Evolutionary conservation across 2,329 filamentous ascomycete genomes (phyloP).

Genomic region (Exserohilum turcica): DNA sequence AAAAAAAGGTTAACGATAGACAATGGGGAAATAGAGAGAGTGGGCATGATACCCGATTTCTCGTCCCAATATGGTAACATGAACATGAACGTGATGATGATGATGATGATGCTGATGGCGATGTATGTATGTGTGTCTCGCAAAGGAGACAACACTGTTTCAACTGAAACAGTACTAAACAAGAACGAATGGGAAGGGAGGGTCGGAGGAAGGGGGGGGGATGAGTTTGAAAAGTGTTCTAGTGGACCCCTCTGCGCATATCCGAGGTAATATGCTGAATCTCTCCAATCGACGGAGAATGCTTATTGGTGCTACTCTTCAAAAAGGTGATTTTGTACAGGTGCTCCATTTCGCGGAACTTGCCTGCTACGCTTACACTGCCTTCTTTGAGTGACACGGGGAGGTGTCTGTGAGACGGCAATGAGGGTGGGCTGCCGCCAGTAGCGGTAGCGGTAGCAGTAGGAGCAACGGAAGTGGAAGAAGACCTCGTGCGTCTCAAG

Average conservation of each 20-base stretch:
- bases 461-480: no score
- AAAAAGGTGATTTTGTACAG: neutral
- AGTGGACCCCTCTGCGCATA: conserved; percentile 27
- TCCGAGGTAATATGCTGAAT: conserved; percentile 30
- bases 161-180: no score
- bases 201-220: no score
- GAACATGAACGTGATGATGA: no score
- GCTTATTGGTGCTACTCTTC: conserved; percentile 7
- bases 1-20: neutral
- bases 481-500: neutral
- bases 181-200: no score
- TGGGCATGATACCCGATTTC: no score
- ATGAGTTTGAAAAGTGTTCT: neutral
- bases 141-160: no score
- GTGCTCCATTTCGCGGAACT: conserved; percentile 8
- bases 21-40: neutral
- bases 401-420: neutral
- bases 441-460: no score
- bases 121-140: no score
- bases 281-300: conserved; percentile 30
- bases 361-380: neutral
- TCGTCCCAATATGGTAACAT: neutral
- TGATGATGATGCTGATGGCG: no score
- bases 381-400: neutral
- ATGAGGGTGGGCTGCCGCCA: no score